Evolutionary conservation across 2,329 filamentous ascomycete species (phyloP), one percentile per base, ranked within the genome.

Genomic region (Pyricularia grisea): DNA sequence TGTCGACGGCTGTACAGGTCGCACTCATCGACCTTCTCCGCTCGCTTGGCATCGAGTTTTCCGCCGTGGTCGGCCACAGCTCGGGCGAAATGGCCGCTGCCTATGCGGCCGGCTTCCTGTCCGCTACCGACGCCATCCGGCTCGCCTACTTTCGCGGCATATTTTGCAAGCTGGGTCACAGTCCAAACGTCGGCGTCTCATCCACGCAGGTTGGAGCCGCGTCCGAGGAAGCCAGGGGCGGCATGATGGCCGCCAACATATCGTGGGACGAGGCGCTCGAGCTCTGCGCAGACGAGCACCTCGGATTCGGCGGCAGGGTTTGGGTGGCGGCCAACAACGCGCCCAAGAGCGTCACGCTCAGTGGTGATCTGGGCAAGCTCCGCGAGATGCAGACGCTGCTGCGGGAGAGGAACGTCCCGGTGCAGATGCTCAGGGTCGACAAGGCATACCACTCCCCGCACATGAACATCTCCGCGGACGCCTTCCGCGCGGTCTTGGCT

Each of bases 71-170:
- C 3, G 82, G 81, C 0, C 82, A 84, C 69, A 81, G 78, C 0
- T 76, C 73, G 2, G 82, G 82, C 0, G 82, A 83, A 70, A 81
- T 83, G 31, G 81, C 77, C 0, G 82, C 81, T 1, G 81, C 81
- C 0, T 83, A 82, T 65, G 79, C 80, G 0, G 74, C 77, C 0
- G 79, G 81, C 0, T 69, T 72, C 4, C 71, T 78, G 1, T 68
- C 70, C 3, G 25, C 64, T 1, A 17, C 67, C 27, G 68, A 70
- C n/a, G 74, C 74, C 10, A 72, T 74, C 28, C 33, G 65, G 23
- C 68, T 73, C 14, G 72, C 73, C 20, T 72, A 73, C 67, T 72
- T 68, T 70, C 75, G 69, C 42, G 74, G 69, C 23, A 30, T 67
- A 10, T 42, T 23, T 23, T 64, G 23, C 23, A 30, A 30, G 10